These are phyloP conservation scores for Trichosanthes cucumerina DNA, from an alignment of 306 rosid species.

Conservation along the genomic window DNA sequence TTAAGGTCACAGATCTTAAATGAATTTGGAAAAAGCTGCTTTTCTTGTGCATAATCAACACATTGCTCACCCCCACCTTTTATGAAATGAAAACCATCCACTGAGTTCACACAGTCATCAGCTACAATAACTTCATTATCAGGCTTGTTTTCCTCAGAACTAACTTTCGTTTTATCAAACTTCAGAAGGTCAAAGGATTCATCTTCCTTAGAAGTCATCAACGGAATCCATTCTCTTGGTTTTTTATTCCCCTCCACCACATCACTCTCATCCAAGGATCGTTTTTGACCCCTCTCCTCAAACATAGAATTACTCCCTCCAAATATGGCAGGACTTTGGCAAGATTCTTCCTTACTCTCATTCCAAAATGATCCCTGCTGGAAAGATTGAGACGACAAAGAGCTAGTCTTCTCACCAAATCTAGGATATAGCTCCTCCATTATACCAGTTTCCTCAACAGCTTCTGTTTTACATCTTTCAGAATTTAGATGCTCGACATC, in stretches of 20 bases:
- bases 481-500: conserved; percentile 29
- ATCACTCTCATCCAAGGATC: conserved; percentile 42
- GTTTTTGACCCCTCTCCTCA: conserved; percentile 60
- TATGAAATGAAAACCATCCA: conserved; percentile 32
- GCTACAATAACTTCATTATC: conserved; percentile 25
- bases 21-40: conserved; percentile 52
- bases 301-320: conserved; percentile 31
- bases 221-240: conserved; percentile 51
- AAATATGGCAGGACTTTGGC: conserved; percentile 23
- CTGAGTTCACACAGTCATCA: conserved; percentile 33
- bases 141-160: conserved; percentile 27
- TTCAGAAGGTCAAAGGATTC: conserved; percentile 38
- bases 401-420: conserved; percentile 27
- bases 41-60: conserved; percentile 50
- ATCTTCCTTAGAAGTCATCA: conserved; percentile 33
- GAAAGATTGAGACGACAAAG: conserved; percentile 32
- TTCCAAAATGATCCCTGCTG: conserved; percentile 26
- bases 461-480: conserved; percentile 27
- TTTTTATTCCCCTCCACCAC: conserved; percentile 43
- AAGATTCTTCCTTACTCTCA: conserved; percentile 31
- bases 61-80: conserved; percentile 35
- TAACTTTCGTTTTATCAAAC: conserved; percentile 34
- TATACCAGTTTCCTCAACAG: conserved; percentile 25
- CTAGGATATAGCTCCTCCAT: conserved; percentile 31
- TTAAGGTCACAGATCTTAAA: conserved; percentile 94